Evolutionary conservation across 2,329 filamentous ascomycete genomes (phyloP), one percentile per base, ranked within the genome.

Genomic region (Pyricularia grisea): DNA sequence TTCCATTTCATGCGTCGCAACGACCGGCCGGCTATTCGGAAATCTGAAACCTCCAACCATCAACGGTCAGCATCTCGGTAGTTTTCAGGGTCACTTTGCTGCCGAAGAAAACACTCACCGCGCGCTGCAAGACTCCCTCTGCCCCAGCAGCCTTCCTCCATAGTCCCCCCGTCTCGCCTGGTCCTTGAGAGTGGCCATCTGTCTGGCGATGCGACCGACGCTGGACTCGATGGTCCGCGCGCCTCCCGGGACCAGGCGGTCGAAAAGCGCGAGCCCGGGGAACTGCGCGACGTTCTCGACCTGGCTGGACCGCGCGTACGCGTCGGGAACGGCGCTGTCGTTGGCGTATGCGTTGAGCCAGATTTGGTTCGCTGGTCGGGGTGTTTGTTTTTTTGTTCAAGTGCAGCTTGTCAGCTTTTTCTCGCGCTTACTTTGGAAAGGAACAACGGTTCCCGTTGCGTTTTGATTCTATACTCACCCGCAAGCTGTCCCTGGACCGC

Each of bases 241-340:
- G 65, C 68, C 68, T 50, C 68, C 68, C 3, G 68, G 14, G 12
- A 69, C 65, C 28, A 67, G 66, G n/a, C 61, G 65, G 33, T 69
- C 66, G 27, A 67, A 69, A 3, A 67, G 65, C 20, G 50, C 58
- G 23, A 67, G 65, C 31, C 27, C 68, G 2, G 68, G 68, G 68
- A 64, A 67, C 58, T 69, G 68, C 3, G 68, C 68, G 14, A 67
- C 55, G 65, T 69, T 69, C 67, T 69, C 68, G 50, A 69, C 23
- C 55, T 69, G 68, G 68, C 33, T 65, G n/a, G 55, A 31, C 3
- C 65, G 65, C 11, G 68, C 68, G n/a, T 69, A 67, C 30, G 11
- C 12, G 65, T 69, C 65, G 3, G 68, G 68, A 25, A 69, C 68
- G 14, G 68, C 68, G 31, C 68, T 69, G 65, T 69, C 68, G 55